phyloP scores from a whole-genome alignment of 805 yeast genomes.

The Metschnikowia gelsemii region DNA sequence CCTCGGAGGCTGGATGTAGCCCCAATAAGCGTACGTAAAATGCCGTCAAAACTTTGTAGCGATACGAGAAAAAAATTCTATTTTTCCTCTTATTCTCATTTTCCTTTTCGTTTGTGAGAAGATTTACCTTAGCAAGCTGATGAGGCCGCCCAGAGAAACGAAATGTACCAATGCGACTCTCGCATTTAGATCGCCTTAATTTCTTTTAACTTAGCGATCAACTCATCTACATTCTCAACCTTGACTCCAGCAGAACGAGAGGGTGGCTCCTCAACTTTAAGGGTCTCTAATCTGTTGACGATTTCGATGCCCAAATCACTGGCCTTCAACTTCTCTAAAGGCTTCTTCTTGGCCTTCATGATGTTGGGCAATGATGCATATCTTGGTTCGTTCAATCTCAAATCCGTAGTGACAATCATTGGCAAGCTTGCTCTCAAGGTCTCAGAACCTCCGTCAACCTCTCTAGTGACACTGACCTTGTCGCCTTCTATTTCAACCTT shows the following conservation, averaged over 20 bases:
- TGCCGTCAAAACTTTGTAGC: too few species aligned
- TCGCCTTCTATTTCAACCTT: constrained; percentile 66
- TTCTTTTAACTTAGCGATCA: constrained; percentile 74
- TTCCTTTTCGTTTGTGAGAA: too few species aligned
- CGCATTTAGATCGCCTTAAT: constrained; percentile 57
- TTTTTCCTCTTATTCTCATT: too few species aligned
- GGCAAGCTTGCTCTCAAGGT: constrained; percentile 78
- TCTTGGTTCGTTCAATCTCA: constrained; percentile 92
- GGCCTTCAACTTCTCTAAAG: constrained; percentile 62
- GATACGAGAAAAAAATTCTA: too few species aligned
- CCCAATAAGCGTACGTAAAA: too few species aligned
- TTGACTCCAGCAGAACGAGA: constrained; percentile 77
- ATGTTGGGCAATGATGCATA: constrained; percentile 94
- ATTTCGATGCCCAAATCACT: constrained; percentile 71
- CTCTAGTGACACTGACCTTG: constrained; percentile 74
- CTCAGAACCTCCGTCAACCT: constrained; percentile 94
- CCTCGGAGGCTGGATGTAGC: too few species aligned
- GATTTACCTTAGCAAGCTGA: too few species aligned
- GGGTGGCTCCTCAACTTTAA: constrained; percentile 84
- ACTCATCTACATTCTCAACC: constrained; percentile 79
- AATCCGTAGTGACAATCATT: constrained; percentile 84
- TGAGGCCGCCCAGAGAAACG: background rate
- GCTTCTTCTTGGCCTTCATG: constrained; percentile 98
- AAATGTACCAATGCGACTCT: constrained; percentile 3
- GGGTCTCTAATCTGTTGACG: constrained; percentile 60